Base-by-base conservation (phyloP, 2,329 filamentous ascomycete species). In the Parafenestella ontariensis region DNA sequence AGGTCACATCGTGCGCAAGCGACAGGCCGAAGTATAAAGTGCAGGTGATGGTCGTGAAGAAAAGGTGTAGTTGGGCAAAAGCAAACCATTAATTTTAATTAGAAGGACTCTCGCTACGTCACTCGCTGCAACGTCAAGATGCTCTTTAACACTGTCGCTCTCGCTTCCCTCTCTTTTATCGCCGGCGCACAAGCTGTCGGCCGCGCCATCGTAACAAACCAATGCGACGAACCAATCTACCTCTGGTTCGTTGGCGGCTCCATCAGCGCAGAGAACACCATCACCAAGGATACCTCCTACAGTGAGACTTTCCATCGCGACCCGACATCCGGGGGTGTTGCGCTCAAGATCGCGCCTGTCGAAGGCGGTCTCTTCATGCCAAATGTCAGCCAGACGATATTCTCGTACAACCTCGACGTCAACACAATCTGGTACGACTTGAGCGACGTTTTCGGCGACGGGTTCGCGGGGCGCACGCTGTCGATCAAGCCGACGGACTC, bases 181-280 rank as follows among this genome's bases (percentile, higher is more conserved):
- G 17, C 57, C 9, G 29, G 51, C 6, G 60, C 58, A 1, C 52
- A 60, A n/a, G 66, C 65, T 5, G 23, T 64, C n/a, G 69, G 68
- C 15, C 66, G 64, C 45, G 70, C 69, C 2, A 72, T 70, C 40
- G 61, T 73, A 17, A 70, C 65, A 2, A 72, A 72, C 34, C 68
- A 71, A 57, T 73, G 70, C 52, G 61, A 66, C 28, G 46, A 34
- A 0, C 64, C 66, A 1, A 46, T 72, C 24, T 72, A 69, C 42
- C 64, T 73, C 33, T 72, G 66, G 66, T 71, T 67, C 15, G 64
- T 72, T n/a, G 65, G 68, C 24, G 44, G 59, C 44, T 52, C 42
- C 29, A 59, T 65, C 18, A 42, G 61, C 29, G 40, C 59, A 0
- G 59, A 66, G 21, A 42, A 59, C 10, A 59, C 37, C 1, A 50